These are phyloP conservation scores for Aphanomyces astaci DNA, from an alignment of 352 stramenopile species.

Conservation along the genomic window DNA sequence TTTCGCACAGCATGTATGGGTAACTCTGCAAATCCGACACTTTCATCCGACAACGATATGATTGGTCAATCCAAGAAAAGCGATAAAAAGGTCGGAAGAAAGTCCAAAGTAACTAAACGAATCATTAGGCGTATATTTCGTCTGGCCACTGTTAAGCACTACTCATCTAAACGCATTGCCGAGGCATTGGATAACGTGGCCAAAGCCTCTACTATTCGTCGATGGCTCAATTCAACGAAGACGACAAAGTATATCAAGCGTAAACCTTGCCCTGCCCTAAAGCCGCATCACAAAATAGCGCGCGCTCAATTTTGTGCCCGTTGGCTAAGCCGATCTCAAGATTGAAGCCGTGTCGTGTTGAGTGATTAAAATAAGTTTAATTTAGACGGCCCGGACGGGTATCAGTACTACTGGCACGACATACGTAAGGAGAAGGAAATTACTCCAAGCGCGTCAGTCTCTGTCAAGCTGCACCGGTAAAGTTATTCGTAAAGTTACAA, in stretches of 20 bases:
- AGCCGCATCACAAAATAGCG: neutral
- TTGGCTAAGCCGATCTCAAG: neutral
- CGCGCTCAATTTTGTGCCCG: neutral
- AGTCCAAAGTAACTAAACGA: neutral
- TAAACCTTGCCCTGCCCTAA: neutral
- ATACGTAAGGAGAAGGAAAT: neutral
- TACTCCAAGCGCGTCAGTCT: neutral
- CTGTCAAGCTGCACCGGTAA: too few relatives aligned
- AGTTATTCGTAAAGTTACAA: too few relatives aligned
- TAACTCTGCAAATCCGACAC: constrained; percentile 4
- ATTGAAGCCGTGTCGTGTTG: neutral
- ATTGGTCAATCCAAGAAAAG: neutral
- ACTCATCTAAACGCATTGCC: neutral
- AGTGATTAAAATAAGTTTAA: too few relatives aligned
- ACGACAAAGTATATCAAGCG: too few relatives aligned
- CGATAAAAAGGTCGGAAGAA: neutral
- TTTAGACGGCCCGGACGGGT: constrained; percentile 22
- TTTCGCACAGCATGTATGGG: too few relatives aligned
- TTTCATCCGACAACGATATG: constrained; percentile 4
- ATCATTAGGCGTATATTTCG: neutral
- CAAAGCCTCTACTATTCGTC: neutral
- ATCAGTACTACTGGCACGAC: constrained; percentile 26
- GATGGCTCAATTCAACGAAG: neutral
- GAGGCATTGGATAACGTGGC: neutral
- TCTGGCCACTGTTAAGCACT: neutral